Conservation (phyloP, 2,329 filamentous ascomycete species). For the Cryphonectria japonica region DNA sequence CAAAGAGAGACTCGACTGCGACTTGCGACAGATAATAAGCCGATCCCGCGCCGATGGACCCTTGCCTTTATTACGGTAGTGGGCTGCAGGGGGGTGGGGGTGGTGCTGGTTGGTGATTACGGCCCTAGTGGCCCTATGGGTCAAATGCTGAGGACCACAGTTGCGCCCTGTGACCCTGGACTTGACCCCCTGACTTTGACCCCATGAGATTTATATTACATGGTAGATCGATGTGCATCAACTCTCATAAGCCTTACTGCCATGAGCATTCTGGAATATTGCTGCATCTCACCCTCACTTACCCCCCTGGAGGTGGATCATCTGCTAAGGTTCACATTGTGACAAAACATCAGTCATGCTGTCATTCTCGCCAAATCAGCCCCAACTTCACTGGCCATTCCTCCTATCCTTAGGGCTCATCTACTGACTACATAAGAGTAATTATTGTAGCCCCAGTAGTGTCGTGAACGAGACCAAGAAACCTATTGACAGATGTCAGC, state of each 20-base stretch:
- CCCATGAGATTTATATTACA: not conserved
- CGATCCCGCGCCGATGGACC: not conserved
- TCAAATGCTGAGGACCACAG: not conserved
- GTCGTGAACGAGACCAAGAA: no score
- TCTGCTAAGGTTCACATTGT: no score
- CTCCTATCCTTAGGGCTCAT: no score
- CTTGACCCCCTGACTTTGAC: not conserved
- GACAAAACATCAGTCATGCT: no score
- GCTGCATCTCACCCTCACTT: no score
- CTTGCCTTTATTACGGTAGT: not conserved
- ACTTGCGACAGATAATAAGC: not conserved
- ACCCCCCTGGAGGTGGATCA: no score
- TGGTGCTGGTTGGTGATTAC: not conserved
- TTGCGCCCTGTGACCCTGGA: not conserved
- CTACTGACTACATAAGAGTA: no score
- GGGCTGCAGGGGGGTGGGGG: not conserved
- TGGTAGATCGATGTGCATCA: not conserved
- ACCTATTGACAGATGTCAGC: no score
- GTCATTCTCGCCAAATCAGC: no score
- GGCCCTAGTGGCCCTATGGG: not conserved
- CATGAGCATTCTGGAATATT: no score
- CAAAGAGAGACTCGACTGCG: not conserved
- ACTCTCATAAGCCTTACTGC: not conserved
- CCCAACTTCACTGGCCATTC: no score
- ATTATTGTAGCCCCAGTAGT: no score